Base-by-base conservation (phyloP, 2,329 filamentous ascomycete species). In the Microdochium paspali region DNA sequence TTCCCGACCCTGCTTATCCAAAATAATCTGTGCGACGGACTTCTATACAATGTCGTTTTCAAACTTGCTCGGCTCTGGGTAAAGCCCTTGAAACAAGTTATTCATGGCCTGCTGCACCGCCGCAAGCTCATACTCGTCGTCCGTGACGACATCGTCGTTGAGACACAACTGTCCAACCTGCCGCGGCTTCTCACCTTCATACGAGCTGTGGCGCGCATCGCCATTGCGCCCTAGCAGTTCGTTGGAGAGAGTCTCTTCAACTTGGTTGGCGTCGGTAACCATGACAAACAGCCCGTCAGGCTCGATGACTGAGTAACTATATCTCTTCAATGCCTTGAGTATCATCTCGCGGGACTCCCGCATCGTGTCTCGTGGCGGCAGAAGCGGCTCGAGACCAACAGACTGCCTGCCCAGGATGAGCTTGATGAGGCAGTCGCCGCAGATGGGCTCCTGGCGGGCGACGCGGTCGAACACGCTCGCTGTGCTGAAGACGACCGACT, bases 371-470 rank as follows among this genome's bases (percentile, higher is more conserved):
- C 12, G 10, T 5, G 35, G 35, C n/a, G 35, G 35, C 12, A 40
- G 35, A 5, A 40, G 18, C 35, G 35, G 35, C 35, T 40, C 35
- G 35, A 40, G 35, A 3, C 35, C 35, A 5, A 20, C 18, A 5
- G 35, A 20, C 35, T 40, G 35, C 5, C 35, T n/a, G 35, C 23
- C 23, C 15, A 40, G 35, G 35, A 40, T n/a, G 4, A 40, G 35
- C 35, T 40, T 40, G 35, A 40, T n/a, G n/a, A 40, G 12, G 35
- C 35, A 40, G 35, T 40, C 35, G 35, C 35, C 35, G 35, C 35
- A 40, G 35, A 40, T 40, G 12, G 35, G 35, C n/a, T 40, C 35
- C 35, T 40, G 35, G 35, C 35, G 35, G 35, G 35, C 18, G 12
- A 40, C 35, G 12, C 35, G 35, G 35, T 40, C 35, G 12, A 40